Evolutionary conservation across 805 yeast genomes (phyloP).

Genomic region (Tetrapisispora taiwanensis): DNA sequence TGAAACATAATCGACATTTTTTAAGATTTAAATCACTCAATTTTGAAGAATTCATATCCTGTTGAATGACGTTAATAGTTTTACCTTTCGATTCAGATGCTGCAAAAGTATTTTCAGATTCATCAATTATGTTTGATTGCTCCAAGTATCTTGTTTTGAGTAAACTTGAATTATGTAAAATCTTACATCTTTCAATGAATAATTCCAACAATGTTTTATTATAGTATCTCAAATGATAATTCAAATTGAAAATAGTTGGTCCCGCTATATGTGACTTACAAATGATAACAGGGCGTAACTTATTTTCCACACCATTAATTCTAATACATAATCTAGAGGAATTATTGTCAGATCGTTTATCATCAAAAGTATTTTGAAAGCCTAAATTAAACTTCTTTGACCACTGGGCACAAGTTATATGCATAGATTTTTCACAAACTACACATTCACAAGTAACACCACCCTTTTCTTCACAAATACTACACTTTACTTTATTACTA

Average conservation of each 20-base stretch:
- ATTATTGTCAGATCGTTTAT: not conserved
- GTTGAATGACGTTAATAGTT: too few species aligned
- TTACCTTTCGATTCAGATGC: too few species aligned
- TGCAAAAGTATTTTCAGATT: not conserved
- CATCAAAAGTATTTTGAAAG: slow-evolving; percentile 5
- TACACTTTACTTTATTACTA: slow-evolving; percentile 33
- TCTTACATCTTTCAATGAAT: not conserved
- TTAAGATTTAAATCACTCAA: not conserved
- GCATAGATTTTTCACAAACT: slow-evolving; percentile 11
- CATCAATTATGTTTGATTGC: not conserved
- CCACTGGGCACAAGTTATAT: slow-evolving; percentile 23
- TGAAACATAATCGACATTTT: slow-evolving; percentile 12
- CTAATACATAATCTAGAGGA: not conserved
- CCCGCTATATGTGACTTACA: slow-evolving; percentile 4
- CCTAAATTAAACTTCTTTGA: slow-evolving; percentile 7
- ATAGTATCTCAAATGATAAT: not conserved
- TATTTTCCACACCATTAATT: not conserved
- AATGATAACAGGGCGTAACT: slow-evolving; percentile 2
- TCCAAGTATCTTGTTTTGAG: not conserved
- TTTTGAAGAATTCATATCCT: too few species aligned
- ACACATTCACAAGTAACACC: slow-evolving; percentile 34
- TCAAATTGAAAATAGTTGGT: not conserved
- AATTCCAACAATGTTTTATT: not conserved
- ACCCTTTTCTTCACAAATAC: slow-evolving; percentile 35
- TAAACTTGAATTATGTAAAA: not conserved